phyloP scores from a whole-genome alignment of 75 land plant species.

The Larix kaempferi region DNA sequence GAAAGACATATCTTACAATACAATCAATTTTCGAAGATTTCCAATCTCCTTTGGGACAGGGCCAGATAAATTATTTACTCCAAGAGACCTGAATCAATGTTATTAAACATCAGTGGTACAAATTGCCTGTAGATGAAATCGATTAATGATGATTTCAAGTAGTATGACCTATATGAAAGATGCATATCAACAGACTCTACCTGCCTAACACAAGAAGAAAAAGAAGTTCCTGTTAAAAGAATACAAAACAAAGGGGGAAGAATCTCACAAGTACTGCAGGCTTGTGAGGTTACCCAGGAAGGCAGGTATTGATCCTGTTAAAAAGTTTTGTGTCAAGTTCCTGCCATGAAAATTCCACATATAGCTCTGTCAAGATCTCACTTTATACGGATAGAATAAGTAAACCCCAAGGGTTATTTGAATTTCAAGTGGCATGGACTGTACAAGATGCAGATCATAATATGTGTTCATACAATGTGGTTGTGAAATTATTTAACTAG shows the following conservation, averaged over 20 bases:
- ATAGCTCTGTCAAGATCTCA: neutral
- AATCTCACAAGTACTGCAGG: neutral
- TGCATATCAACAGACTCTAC: neutral
- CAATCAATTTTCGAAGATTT: neutral
- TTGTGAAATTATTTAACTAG: no score
- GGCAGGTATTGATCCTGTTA: slow-evolving; percentile 1
- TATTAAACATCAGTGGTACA: neutral
- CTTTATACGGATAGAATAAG: neutral
- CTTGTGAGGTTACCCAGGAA: neutral
- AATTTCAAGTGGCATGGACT: neutral
- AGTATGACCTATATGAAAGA: neutral
- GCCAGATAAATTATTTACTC: neutral
- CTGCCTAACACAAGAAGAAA: neutral
- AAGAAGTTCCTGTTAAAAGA: neutral
- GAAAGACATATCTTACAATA: neutral
- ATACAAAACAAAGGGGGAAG: no score
- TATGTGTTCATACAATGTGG: no score
- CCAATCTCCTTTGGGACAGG: slow-evolving; percentile 7
- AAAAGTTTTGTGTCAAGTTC: neutral
- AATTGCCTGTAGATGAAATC: neutral
- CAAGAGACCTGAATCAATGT: neutral
- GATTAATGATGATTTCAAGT: neutral
- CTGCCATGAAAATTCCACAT: neutral
- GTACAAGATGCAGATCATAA: neutral
- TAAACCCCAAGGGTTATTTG: neutral